phyloP scores from a whole-genome alignment of 2,329 filamentous ascomycete species.

The Emericellopsis atlantica region DNA sequence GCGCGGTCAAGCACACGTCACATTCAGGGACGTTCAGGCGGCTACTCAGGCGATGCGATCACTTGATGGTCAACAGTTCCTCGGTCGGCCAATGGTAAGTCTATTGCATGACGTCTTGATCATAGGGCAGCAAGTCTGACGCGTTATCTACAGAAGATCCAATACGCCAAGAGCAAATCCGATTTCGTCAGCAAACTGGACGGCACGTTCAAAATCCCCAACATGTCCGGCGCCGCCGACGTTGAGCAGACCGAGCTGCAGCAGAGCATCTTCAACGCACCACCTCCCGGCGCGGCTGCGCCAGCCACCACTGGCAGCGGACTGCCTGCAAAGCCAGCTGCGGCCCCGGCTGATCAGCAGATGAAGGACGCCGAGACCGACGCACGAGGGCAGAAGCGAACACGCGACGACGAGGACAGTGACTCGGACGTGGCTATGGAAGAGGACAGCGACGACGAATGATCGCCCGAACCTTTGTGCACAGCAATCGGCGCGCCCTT shows the following conservation, averaged over 20 bases:
- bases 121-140: background rate
- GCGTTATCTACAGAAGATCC: constrained; percentile 57
- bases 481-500: background rate
- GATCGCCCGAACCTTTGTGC: constrained; percentile 8
- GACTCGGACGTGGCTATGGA: constrained; percentile 58
- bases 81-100: constrained; percentile 74
- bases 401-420: constrained; percentile 55
- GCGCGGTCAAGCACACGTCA: constrained; percentile 90
- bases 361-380: constrained; percentile 39
- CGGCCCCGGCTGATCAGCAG: constrained; percentile 26
- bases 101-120: background rate
- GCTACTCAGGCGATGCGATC: constrained; percentile 89
- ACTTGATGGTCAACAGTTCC: constrained; percentile 74
- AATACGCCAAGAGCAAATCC: constrained; percentile 83
- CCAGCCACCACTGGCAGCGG: constrained; percentile 22
- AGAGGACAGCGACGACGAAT: constrained; percentile 62
- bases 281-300: constrained; percentile 30
- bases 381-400: constrained; percentile 55
- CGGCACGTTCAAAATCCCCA: constrained; percentile 69
- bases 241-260: constrained; percentile 62
- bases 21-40: constrained; percentile 81
- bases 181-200: constrained; percentile 83
- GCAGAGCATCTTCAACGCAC: constrained; percentile 68
- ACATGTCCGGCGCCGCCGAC: constrained; percentile 34
- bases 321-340: constrained; percentile 34